Conservation (phyloP, 1,139 yeast genomes). For the Saccharomyces hybrid region DNA sequence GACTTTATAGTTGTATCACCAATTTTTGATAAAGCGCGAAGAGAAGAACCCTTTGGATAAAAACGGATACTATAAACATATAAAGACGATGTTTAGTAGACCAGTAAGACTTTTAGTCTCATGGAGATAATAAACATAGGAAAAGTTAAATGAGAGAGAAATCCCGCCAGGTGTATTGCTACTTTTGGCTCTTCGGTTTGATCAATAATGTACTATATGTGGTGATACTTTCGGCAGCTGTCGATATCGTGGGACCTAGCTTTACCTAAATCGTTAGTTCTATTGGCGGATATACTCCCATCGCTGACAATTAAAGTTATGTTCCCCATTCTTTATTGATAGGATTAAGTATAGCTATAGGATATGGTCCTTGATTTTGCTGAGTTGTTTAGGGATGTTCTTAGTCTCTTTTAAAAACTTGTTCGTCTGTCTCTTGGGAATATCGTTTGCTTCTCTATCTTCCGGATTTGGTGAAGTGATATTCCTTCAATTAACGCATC, state of each 20-base stretch:
- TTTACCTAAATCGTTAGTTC: constrained; percentile 78
- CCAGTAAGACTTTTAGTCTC: not conserved
- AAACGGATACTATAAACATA: not conserved
- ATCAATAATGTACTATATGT: constrained; percentile 85
- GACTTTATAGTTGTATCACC: not conserved
- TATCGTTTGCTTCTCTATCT: constrained; percentile 72
- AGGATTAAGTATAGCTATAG: constrained; percentile 51
- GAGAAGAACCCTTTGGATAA: not conserved
- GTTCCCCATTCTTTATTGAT: constrained; percentile 77
- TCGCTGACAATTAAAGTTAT: constrained; percentile 63
- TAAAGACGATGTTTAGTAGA: not conserved
- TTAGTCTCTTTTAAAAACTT: constrained; percentile 44
- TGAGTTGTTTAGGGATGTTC: constrained; percentile 74
- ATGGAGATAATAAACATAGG: not conserved
- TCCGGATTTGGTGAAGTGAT: constrained; percentile 90
- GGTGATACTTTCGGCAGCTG: constrained; percentile 84
- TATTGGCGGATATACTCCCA: constrained; percentile 82
- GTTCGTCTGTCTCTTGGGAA: constrained; percentile 50
- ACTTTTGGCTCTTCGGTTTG: constrained; percentile 80
- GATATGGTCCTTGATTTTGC: constrained; percentile 45
- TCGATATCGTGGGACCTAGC: constrained; percentile 78
- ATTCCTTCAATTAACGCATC: constrained; percentile 77
- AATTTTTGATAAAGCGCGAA: not conserved
- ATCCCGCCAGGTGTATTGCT: constrained; percentile 33
- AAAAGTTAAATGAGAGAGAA: not conserved